Base-by-base conservation (phyloP, 129 eudicot genomes). In the Pulicaria dysenterica region DNA sequence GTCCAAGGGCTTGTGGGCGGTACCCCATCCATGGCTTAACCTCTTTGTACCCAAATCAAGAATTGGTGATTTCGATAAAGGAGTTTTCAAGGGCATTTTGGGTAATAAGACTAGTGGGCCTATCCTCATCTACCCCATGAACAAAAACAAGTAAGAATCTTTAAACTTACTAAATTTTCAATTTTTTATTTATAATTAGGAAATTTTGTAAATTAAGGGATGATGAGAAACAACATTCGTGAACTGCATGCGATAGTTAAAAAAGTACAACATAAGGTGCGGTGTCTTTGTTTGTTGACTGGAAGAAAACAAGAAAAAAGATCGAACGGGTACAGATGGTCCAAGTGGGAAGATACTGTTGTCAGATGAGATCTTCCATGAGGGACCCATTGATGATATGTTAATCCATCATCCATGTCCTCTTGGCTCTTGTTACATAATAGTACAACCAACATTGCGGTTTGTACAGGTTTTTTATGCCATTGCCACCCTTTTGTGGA, bases 11-110 rank as follows among this genome's bases (percentile, higher is more conserved):
- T 77, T 91, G 70, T 91, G 97, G 97, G 97, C 88, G 14, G 97
- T 91, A 17, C 95, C 97, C 4, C 97, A 91, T 63, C 97, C 97
- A 40, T 91, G 97, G 97, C 96, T 91, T 5, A 91, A 91, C 71
- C 80, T 91, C 6, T 88, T 91, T 76, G 88, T 91, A 44, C 97
- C 97, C 36, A 91, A 86, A 73, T 91, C 97, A 82, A 86, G 90
- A 76, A 91, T 91, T 31, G 78, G 73, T 12, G 97, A 86, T 58
- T 91, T 91, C 65, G 97, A 91, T 63, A 58, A 74, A 81, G 97
- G 97, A 9, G 93, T 91, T 11, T 91, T 91, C 73, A 91, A 86
- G 96, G 97, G 93, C 74, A 88, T 91, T 84, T 75, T 91, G 78
- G 97, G 96, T 6, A 91, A 88, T 55, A 88, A 91, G 47, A 88